Conservation (phyloP, 805 yeast genomes). For the Hermanozyma aechmeae region DNA sequence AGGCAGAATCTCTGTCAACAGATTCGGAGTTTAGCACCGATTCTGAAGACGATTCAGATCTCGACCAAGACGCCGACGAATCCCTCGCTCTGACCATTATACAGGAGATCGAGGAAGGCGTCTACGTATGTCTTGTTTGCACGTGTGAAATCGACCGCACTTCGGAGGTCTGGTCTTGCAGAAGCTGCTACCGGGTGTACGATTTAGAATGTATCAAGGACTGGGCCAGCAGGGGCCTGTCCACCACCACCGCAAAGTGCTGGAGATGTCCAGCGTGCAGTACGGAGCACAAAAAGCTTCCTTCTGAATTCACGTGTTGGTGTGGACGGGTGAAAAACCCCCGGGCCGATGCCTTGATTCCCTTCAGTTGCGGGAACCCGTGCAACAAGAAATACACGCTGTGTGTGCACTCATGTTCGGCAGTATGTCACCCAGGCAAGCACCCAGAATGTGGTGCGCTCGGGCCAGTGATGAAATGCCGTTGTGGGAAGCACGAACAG, state of each 20-base stretch:
- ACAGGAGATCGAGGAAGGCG: slow-evolving; percentile 55
- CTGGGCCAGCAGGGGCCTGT: slow-evolving; percentile 77
- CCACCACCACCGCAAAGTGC: slow-evolving; percentile 45
- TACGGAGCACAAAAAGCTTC: slow-evolving; percentile 38
- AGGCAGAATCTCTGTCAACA: no score
- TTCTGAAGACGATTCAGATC: slow-evolving; percentile 7
- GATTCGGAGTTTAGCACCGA: no score
- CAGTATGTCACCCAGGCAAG: slow-evolving; percentile 83
- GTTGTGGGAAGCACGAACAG: slow-evolving; percentile 59
- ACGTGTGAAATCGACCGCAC: slow-evolving; percentile 66
- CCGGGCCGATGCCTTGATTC: slow-evolving; percentile 42
- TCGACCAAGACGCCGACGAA: slow-evolving; percentile 12
- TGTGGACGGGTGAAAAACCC: slow-evolving; percentile 77
- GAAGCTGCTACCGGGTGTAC: slow-evolving; percentile 69
- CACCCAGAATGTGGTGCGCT: slow-evolving; percentile 75
- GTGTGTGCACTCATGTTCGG: slow-evolving; percentile 69
- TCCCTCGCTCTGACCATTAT: slow-evolving; percentile 34
- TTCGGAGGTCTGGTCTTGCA: slow-evolving; percentile 73
- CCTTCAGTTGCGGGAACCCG: slow-evolving; percentile 85
- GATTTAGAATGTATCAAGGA: slow-evolving; percentile 76
- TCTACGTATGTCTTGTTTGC: slow-evolving; percentile 80
- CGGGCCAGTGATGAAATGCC: slow-evolving; percentile 62
- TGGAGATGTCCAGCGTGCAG: slow-evolving; percentile 91
- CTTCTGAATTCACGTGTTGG: slow-evolving; percentile 70
- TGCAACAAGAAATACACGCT: slow-evolving; percentile 47